Conservation (phyloP, 192 early-diverging fungal species). For the Helicostylum pulchrum region DNA sequence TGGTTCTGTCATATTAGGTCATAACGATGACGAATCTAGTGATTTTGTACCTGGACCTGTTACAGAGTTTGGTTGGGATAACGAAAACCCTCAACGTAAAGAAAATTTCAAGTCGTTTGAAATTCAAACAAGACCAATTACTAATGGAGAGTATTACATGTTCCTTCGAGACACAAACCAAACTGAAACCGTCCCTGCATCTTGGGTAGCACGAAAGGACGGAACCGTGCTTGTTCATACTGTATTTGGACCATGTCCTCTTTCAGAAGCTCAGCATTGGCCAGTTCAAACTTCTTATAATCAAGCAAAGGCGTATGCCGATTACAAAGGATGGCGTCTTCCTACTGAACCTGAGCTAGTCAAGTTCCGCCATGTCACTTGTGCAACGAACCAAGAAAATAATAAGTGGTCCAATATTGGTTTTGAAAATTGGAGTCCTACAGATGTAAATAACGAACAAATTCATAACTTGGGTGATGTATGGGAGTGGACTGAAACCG, state of each 20-base stretch:
- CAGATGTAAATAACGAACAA: slow-evolving; percentile 26
- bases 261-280: slow-evolving; percentile 55
- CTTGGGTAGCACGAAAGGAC: slow-evolving; percentile 45
- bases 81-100: slow-evolving; percentile 62
- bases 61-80: slow-evolving; percentile 85
- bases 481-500: slow-evolving; percentile 84
- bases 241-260: slow-evolving; percentile 60
- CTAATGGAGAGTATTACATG: slow-evolving; percentile 68
- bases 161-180: slow-evolving; percentile 44
- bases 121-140: slow-evolving; percentile 78
- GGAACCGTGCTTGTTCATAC: slow-evolving; percentile 53
- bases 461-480: slow-evolving; percentile 52
- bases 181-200: slow-evolving; percentile 38
- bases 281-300: slow-evolving; percentile 67
- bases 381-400: slow-evolving; percentile 30
- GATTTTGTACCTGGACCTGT: neutral
- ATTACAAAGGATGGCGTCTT: slow-evolving; percentile 53
- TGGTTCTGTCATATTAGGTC: slow-evolving; percentile 51
- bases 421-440: slow-evolving; percentile 66
- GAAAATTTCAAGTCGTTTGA: slow-evolving; percentile 44
- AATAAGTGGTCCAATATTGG: slow-evolving; percentile 61
- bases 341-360: slow-evolving; percentile 77
- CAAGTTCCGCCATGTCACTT: slow-evolving; percentile 27
- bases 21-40: slow-evolving; percentile 50
- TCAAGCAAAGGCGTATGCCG: slow-evolving; percentile 72